Percentiles rank a stretch among this genome's conserved stretches.
Conservation (phyloP, 345 rosid species). For the Boechera stricta region DNA sequence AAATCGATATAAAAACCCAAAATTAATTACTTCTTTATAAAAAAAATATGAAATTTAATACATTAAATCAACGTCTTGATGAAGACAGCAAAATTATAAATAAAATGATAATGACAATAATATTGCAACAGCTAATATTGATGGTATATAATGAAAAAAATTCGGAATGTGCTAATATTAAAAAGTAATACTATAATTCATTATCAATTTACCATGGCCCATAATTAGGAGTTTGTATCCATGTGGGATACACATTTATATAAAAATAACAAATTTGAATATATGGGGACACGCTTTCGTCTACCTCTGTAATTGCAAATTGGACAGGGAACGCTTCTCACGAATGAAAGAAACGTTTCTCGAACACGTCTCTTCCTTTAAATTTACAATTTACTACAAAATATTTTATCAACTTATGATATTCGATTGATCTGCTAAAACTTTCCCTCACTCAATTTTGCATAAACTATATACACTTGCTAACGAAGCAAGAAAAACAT, state of each 20-base stretch:
- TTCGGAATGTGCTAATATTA: background rate
- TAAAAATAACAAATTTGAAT: slow-evolving; percentile 3
- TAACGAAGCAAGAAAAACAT: background rate
- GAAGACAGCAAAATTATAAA: background rate
- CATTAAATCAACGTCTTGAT: background rate
- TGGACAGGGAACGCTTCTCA: slow-evolving; percentile 35
- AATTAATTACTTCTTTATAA: background rate
- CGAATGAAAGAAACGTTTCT: slow-evolving; percentile 23
- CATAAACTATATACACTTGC: background rate
- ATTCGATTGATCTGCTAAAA: background rate
- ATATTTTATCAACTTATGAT: background rate
- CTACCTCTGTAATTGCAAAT: slow-evolving; percentile 4
- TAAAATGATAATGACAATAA: background rate
- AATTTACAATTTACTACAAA: background rate
- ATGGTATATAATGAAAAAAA: slow-evolving; percentile 9
- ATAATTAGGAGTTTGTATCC: slow-evolving; percentile 30
- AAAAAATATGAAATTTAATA: background rate
- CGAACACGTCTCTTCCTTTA: background rate
- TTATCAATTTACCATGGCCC: slow-evolving; percentile 1
- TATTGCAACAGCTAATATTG: slow-evolving; percentile 13
- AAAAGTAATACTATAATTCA: background rate
- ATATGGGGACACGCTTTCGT: slow-evolving; percentile 31
- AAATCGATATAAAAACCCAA: background rate
- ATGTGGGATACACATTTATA: slow-evolving; percentile 15
- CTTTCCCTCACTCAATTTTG: background rate